Conservation (phyloP, 305 asterid genomes). For the Fraxinus sp. region DNA sequence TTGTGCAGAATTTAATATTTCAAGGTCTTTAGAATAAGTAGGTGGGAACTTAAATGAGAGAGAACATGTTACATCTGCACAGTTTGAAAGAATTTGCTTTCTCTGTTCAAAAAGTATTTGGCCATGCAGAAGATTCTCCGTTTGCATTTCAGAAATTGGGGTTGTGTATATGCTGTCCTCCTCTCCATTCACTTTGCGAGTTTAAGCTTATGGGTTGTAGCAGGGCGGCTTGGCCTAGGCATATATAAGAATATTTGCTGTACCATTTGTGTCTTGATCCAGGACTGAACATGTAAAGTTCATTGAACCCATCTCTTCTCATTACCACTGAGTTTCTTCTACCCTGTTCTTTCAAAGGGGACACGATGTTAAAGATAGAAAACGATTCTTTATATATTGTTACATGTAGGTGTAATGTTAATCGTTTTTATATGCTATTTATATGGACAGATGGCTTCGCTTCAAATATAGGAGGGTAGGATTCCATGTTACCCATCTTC, state of each 20-base stretch:
- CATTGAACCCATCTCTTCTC: conserved; percentile 63
- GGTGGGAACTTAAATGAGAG: not conserved
- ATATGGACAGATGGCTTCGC: not conserved
- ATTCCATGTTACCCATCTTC: not conserved
- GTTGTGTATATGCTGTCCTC: conserved; percentile 46
- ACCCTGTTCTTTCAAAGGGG: conserved; percentile 46
- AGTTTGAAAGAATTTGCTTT: not conserved
- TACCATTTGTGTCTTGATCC: conserved; percentile 71
- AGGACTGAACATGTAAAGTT: conserved; percentile 73
- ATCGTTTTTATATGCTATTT: not conserved
- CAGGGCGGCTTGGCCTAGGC: conserved; percentile 64
- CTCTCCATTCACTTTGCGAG: conserved; percentile 60
- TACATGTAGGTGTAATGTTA: not conserved
- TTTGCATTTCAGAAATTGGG: conserved; percentile 46
- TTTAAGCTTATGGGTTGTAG: conserved; percentile 51
- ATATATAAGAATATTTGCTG: conserved; percentile 51
- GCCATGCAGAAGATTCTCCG: not conserved
- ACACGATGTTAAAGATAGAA: not conserved
- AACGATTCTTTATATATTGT: too few relatives aligned
- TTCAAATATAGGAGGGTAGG: not conserved
- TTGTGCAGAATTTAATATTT: not conserved
- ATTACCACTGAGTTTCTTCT: conserved; percentile 67
- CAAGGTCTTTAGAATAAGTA: not conserved
- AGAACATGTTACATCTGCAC: not conserved
- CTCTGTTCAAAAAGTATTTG: not conserved